phyloP scores from a whole-genome alignment of 78 protist species.

The Pigoraptor vietnamica region DNA sequence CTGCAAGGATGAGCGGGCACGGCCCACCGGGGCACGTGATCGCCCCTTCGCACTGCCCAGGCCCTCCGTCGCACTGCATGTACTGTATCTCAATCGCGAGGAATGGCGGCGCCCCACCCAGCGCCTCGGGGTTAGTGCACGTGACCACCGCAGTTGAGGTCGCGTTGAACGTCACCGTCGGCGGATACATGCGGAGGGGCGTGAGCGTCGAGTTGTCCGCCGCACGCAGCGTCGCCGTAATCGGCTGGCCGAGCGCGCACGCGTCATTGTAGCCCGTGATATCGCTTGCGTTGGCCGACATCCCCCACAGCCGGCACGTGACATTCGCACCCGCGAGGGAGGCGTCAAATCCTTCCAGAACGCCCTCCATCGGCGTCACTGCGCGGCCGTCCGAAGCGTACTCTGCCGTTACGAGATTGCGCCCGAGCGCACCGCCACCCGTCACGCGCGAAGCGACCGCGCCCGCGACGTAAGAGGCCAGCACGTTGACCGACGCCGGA shows the following conservation, averaged over 20 bases:
- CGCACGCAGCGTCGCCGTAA: neutral
- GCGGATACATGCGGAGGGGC: neutral
- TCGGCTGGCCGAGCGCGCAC: neutral
- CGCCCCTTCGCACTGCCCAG: neutral
- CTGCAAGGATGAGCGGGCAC: neutral
- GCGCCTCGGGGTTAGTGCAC: neutral
- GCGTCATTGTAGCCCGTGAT: neutral
- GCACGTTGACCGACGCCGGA: neutral
- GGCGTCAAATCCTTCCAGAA: neutral
- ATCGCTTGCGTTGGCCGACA: neutral
- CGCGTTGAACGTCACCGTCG: neutral
- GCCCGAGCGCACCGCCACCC: neutral
- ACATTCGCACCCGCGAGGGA: neutral
- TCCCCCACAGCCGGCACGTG: neutral
- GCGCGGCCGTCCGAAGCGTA: neutral
- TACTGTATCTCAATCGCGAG: neutral
- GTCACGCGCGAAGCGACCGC: neutral
- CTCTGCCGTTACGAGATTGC: neutral
- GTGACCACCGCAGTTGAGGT: neutral
- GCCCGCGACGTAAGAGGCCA: neutral
- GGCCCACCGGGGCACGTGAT: neutral
- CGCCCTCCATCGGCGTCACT: neutral
- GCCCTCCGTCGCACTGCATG: neutral
- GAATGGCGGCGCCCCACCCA: neutral
- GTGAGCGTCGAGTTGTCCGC: neutral